phyloP scores from a whole-genome alignment of 2,329 filamentous ascomycete species.

The Fusarium brachygibbosum region DNA sequence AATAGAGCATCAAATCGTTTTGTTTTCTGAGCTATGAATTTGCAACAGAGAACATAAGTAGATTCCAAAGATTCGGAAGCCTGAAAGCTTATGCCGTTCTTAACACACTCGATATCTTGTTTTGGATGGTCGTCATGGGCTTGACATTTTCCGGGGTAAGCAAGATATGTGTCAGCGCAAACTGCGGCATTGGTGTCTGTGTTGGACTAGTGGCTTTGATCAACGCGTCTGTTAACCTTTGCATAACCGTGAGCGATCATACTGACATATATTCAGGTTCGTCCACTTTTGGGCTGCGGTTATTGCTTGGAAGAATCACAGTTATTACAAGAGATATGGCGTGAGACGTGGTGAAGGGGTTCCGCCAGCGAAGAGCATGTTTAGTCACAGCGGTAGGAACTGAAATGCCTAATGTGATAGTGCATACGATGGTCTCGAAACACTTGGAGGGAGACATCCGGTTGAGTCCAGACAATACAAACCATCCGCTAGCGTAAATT shows the following conservation, averaged over 20 bases:
- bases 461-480: no score
- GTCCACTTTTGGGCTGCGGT: background rate
- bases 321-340: background rate
- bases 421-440: no score
- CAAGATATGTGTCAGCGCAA: background rate
- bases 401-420: no score
- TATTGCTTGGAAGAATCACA: background rate
- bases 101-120: background rate
- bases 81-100: background rate
- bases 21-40: background rate
- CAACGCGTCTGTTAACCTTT: background rate
- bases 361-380: no score
- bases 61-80: background rate
- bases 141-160: background rate
- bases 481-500: no score
- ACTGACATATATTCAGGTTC: background rate
- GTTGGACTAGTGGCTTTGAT: background rate
- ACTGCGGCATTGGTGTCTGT: background rate
- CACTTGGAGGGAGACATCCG: no score
- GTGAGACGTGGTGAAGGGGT: background rate
- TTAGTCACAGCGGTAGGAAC: no score
- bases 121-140: background rate
- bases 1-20: background rate
- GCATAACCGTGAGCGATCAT: rapidly evolving
- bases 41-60: background rate